These are phyloP conservation scores for Escallonia rubra DNA, from an alignment of 129 eudicot genomes.

Conservation along the genomic window DNA sequence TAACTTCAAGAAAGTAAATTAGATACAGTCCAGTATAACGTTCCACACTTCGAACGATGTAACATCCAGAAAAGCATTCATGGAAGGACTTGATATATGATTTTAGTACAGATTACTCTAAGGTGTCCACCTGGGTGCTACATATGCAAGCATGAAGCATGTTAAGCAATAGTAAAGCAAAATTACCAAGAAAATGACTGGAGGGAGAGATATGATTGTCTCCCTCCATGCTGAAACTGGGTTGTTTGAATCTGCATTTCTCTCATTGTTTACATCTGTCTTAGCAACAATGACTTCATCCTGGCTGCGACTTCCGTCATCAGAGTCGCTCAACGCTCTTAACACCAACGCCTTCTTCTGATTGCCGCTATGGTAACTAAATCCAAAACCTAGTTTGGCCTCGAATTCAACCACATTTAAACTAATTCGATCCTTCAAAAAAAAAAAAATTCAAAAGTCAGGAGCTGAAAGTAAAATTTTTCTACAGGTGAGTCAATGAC, in stretches of 20 bases:
- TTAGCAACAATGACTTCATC: slow-evolving; percentile 21
- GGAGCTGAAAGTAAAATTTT: not conserved
- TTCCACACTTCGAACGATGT: too few relatives aligned
- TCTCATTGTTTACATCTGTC: too few relatives aligned
- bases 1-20: too few relatives aligned
- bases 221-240: slow-evolving; percentile 31
- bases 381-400: slow-evolving; percentile 21
- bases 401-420: slow-evolving; percentile 24
- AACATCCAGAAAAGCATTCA: too few relatives aligned
- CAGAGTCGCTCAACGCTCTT: slow-evolving; percentile 21
- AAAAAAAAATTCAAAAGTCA: slow-evolving; percentile 13
- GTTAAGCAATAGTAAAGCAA: not conserved
- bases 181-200: slow-evolving; percentile 42
- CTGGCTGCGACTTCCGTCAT: slow-evolving; percentile 19
- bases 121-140: too few relatives aligned
- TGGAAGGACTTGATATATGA: too few relatives aligned
- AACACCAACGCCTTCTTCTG: slow-evolving; percentile 9
- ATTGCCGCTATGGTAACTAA: not conserved
- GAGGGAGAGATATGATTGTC: slow-evolving; percentile 43
- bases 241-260: slow-evolving; percentile 3
- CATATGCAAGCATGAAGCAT: too few relatives aligned
- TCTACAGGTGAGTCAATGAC: too few relatives aligned
- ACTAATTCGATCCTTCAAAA: slow-evolving; percentile 31
- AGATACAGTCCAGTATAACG: too few relatives aligned
- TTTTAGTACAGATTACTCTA: too few relatives aligned